Base-by-base conservation (phyloP, 2,329 filamentous ascomycete species). In the Sporothrix mexicana region DNA sequence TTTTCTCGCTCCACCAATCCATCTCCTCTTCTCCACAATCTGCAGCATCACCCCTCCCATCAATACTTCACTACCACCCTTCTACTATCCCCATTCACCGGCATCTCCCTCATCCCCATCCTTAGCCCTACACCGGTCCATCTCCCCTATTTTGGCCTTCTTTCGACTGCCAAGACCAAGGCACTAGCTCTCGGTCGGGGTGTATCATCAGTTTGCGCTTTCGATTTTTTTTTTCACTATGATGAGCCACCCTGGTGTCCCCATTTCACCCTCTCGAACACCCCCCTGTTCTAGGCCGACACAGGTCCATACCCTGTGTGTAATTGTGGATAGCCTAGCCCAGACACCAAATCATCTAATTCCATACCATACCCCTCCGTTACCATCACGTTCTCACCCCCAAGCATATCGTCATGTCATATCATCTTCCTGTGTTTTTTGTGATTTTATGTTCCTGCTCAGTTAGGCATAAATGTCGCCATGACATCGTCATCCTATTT, bases 21-120 rank as follows among this genome's bases (percentile, higher is more conserved):
- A 41, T 45, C n/a, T 61, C 20, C 55, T 70, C 43, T 70, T 71
- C 69, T 62, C 55, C 69, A 64, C 72, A 73, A 64, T 67, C 72
- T 71, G 61, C 69, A 73, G 36, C 72, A 59, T 23, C 20, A 53
- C 59, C 59, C 30, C 47, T 43, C 13, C 57, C 30, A 47, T 47
- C 20, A 41, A 45, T 9, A 20, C n/a, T n/a, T 36, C 47, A 5
- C 59, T 15, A 59, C 17, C 71, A 36, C 45, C 36, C n/a, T 20
- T 53, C 67, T 57, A 36, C 20, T 36, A 20, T 25, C 57, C 51
- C 36, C 59, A 45, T 49, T 70, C 55, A 61, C 41, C 55, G 41
- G 55, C 23, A 61, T 55, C 23, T 36, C 64, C 47, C 64, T 49
- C 36, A 20, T 43, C 47, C 36, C 70, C 45, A 61, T 30, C 30